phyloP scores from a whole-genome alignment of 306 rosid genomes.

The Acmispon strigosus region DNA sequence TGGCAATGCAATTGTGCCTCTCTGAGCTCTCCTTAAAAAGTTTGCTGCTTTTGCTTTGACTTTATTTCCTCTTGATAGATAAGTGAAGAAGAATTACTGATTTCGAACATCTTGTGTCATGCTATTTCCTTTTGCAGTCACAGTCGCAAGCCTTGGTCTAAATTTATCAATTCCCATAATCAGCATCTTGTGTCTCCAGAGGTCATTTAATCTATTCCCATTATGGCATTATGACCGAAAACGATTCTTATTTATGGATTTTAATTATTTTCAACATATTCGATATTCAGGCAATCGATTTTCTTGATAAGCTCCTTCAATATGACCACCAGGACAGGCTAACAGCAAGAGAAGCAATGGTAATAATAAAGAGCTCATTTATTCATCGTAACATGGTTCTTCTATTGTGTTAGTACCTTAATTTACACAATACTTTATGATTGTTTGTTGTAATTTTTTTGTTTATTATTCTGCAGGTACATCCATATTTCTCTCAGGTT shows the following conservation, averaged over 20 bases:
- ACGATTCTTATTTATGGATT: neutral
- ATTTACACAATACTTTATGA: neutral
- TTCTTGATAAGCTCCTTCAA: conserved; percentile 92
- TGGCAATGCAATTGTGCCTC: conserved; percentile 3
- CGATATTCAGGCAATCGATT: conserved; percentile 82
- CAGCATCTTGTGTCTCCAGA: conserved; percentile 96
- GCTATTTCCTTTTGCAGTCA: conserved; percentile 63
- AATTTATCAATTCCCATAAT: conserved; percentile 86
- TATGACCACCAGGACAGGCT: conserved; percentile 97
- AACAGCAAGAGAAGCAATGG: conserved; percentile 98
- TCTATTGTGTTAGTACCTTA: neutral
- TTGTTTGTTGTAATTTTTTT: neutral
- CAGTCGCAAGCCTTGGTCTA: conserved; percentile 97
- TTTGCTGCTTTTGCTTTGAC: neutral
- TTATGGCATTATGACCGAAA: neutral
- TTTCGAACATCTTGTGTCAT: neutral
- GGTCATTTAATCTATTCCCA: conserved; percentile 39
- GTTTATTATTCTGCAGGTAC: conserved; percentile 46
- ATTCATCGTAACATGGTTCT: neutral
- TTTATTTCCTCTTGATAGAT: conserved; percentile 5
- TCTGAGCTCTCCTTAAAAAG: neutral
- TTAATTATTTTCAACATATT: conserved; percentile 19
- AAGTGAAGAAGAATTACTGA: neutral
- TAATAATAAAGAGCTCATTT: conserved; percentile 33
- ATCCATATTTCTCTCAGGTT: conserved; percentile 85